Evolutionary conservation across 1,284 basidiomycete species (phyloP).

Genomic region (Cryptococcus sp.): DNA sequence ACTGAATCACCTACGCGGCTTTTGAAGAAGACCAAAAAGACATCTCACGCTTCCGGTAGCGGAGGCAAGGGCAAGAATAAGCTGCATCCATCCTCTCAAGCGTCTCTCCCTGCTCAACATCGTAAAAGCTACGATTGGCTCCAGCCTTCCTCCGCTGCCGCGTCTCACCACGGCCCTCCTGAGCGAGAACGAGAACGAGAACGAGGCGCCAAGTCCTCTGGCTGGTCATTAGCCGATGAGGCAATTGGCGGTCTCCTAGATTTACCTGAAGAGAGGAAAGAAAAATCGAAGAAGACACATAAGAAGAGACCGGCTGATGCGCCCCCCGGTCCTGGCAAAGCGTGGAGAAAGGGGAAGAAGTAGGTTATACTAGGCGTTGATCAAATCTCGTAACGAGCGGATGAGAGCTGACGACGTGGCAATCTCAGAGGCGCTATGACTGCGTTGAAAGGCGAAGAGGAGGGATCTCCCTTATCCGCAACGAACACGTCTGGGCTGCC

Average conservation of each 20-base stretch:
- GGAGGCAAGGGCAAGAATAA: neutral
- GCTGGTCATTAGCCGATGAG: slow-evolving; percentile 28
- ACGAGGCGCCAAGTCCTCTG: slow-evolving; percentile 13
- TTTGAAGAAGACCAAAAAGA: neutral
- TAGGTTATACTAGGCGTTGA: slow-evolving; percentile 19
- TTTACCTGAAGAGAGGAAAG: slow-evolving; percentile 1
- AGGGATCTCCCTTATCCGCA: neutral
- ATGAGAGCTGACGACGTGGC: no score
- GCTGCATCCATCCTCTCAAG: neutral
- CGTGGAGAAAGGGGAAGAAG: slow-evolving; percentile 49
- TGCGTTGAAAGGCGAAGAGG: no score
- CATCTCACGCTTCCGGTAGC: neutral
- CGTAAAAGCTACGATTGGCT: slow-evolving; percentile 49
- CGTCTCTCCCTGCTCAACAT: slow-evolving; percentile 18
- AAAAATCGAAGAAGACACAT: slow-evolving; percentile 25
- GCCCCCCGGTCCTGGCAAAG: slow-evolving; percentile 37
- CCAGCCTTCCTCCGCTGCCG: slow-evolving; percentile 35
- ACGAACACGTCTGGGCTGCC: slow-evolving; percentile 3
- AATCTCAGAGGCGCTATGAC: no score
- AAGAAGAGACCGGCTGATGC: slow-evolving; percentile 25
- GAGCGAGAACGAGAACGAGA: slow-evolving; percentile 22
- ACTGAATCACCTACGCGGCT: neutral
- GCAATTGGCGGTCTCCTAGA: slow-evolving; percentile 17
- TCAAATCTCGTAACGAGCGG: no score
- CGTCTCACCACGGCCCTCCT: slow-evolving; percentile 45